Evolutionary conservation across 2,329 filamentous ascomycete species (phyloP), one percentile per base, ranked within the genome.

Genomic region (Cladophialophora chaetospira): DNA sequence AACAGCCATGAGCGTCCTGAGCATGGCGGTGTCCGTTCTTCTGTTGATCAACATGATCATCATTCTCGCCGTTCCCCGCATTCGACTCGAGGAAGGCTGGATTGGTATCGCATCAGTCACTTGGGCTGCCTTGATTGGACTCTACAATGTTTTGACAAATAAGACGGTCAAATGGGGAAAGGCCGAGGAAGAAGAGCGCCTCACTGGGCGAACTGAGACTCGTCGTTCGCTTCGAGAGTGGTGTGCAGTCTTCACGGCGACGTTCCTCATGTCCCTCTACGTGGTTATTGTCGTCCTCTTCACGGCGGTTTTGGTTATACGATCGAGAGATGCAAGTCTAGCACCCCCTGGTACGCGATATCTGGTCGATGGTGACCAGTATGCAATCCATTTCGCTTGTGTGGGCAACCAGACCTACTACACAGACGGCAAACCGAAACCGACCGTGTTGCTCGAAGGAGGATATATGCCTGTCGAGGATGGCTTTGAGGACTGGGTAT

Each of bases 151-250:
- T 17, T 67, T 87, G 6, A 89, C 88, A 5, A 93, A 96, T 68
- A 82, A 88, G 45, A 85, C 89, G 3, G 94, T 99, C 6, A 82
- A 88, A 67, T 96, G 91, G 88, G 94, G 93, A 55, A 97, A 97
- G 73, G 80, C 80, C 1, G 91, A 97, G 67, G 94, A 97, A 71
- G 94, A 99, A 70, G 88, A 96, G 71, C 85, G 94, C 23, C 78
- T 97, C 17, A 97, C 93, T 0, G 94, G 94, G 9, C 88, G 93
- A 11, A 83, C 88, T 26, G 93, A 99, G 75, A 91, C 88, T 9
- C 84, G 92, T 21, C 85, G 92, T 25, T 89, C 91, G 0, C 72
- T 97, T 4, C 76, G 82, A 38, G 91, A 97, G 75, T 97, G 94
- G 93, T 73, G 86, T 4, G 88, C 87, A 40, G 89, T 99, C 11